phyloP scores from a whole-genome alignment of 129 eudicot genomes.

The Helichrysum umbraculigerum region DNA sequence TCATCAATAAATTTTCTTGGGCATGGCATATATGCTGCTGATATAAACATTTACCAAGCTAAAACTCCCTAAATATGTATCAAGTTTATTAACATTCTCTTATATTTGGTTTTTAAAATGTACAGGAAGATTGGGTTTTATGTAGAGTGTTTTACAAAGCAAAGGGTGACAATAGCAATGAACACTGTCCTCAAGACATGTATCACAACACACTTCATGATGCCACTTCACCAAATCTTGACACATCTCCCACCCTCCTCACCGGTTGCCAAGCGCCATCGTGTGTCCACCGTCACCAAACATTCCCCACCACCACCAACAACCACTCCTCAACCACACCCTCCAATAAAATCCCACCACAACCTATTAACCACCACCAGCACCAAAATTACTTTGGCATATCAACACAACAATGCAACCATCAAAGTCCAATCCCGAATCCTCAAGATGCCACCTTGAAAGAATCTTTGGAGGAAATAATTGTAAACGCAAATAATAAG shows the following conservation, averaged over 20 bases:
- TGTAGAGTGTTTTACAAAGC: conserved; percentile 89
- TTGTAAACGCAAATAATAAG: conserved; percentile 34
- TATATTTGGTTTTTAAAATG: conserved; percentile 13
- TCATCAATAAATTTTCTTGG: not conserved
- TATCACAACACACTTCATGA: conserved; percentile 32
- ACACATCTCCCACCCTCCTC: conserved; percentile 29
- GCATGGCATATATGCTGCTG: not conserved
- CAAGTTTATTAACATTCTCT: not conserved
- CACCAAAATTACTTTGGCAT: conserved; percentile 40
- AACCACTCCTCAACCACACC: conserved; percentile 1
- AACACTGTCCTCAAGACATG: conserved; percentile 37
- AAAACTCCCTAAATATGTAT: conserved; percentile 2
- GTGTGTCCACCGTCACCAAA: conserved; percentile 43
- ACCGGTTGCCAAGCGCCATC: conserved; percentile 29
- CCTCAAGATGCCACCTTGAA: conserved; percentile 28
- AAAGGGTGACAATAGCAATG: conserved; percentile 52
- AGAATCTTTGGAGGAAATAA: conserved; percentile 22
- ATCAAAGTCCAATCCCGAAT: conserved; percentile 35
- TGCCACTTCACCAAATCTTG: conserved; percentile 32
- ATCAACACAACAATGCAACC: conserved; percentile 32
- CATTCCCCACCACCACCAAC: conserved; percentile 14
- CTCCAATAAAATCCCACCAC: conserved; percentile 26
- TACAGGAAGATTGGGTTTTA: conserved; percentile 96
- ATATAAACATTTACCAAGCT: not conserved
- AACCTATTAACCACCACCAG: conserved; percentile 17